Evolutionary conservation across 208 protist genomes (phyloP), one percentile per base, ranked within the genome.

Genomic region (Acanthamoeba triangularis): DNA sequence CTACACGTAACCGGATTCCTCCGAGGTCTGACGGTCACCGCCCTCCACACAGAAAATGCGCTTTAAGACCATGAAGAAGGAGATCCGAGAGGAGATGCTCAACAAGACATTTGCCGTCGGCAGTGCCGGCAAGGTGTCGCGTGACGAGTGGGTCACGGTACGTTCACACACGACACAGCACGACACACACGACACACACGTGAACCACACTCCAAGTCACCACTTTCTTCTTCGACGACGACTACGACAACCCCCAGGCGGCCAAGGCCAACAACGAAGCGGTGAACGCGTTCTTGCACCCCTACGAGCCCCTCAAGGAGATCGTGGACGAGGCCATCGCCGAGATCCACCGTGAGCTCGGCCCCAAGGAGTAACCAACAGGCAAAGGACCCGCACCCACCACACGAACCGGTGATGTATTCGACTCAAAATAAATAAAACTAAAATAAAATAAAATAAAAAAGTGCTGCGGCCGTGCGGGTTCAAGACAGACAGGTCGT

Each of bases 211-310:
- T 13, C 8, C n/a, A 23, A 52, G 3, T 13, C 72, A 52, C 13
- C 16, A 52, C 18, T 82, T 78, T 7, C 11, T 37, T 84, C 4
- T 3, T 52, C 20, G 18, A 84, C 14, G n/a, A 52, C 23, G 18
- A 84, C 14, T 1, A 52, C 23, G 65, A 16, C 69, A 11, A 35
- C 59, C 1, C 14, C 6, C 85, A 92, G 85, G 85, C 85, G 28
- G 85, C 85, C 35, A 92, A 92, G 56, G 44, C 85, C 33, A 92
- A 92, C 56, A 92, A 92, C 30, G 85, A 92, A 69, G 85, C 85
- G 20, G 41, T 92, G 13, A 92, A 92, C 33, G 56, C 56, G 18
- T 92, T 92, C 61, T 11, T 92, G 56, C 61, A 92, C 0, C 85
- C 85, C 28, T 92, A 92, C 56, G 85, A 92, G 85, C 85, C 85